These are phyloP conservation scores for Neurospora sp. DNA, from an alignment of 2,329 filamentous ascomycete genomes.

Conservation along the genomic window DNA sequence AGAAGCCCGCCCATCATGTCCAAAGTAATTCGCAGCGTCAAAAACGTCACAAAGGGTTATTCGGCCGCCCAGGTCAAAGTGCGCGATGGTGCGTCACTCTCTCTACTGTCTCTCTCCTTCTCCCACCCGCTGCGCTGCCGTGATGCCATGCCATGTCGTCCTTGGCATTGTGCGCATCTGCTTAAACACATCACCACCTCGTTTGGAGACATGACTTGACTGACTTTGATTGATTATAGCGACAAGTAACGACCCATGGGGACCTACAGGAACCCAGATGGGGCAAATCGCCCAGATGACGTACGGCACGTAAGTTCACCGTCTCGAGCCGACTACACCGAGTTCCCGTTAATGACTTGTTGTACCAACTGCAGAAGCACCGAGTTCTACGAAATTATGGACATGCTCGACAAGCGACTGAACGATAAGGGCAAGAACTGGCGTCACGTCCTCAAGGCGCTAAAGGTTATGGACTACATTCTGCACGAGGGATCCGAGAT, in stretches of 20 bases:
- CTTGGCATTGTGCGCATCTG: slow-evolving; percentile 11
- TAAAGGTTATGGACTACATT: slow-evolving; percentile 97
- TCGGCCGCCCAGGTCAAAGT: slow-evolving; percentile 96
- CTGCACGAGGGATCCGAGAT: slow-evolving; percentile 94
- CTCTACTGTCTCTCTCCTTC: background rate
- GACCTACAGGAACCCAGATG: slow-evolving; percentile 96
- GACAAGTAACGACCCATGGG: slow-evolving; percentile 98
- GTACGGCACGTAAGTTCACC: slow-evolving; percentile 73
- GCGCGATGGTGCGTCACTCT: slow-evolving; percentile 66
- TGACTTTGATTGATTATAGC: slow-evolving; percentile 43
- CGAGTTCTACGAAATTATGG: slow-evolving; percentile 99
- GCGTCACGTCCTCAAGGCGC: slow-evolving; percentile 93
- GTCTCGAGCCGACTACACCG: background rate
- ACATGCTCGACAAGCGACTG: slow-evolving; percentile 96
- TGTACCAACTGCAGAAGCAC: slow-evolving; percentile 53
- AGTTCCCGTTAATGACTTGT: background rate
- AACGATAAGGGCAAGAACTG: slow-evolving; percentile 99
- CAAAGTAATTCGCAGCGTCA: slow-evolving; percentile 92
- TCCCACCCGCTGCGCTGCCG: background rate
- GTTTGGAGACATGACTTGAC: slow-evolving; percentile 1
- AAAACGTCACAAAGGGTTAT: slow-evolving; percentile 99
- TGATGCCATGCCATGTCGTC: background rate
- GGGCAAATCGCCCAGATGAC: slow-evolving; percentile 96
- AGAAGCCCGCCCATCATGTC: slow-evolving; percentile 55
- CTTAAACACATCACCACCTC: background rate